phyloP scores from a whole-genome alignment of 2,329 filamentous ascomycete species.

The Neonectria punicea region DNA sequence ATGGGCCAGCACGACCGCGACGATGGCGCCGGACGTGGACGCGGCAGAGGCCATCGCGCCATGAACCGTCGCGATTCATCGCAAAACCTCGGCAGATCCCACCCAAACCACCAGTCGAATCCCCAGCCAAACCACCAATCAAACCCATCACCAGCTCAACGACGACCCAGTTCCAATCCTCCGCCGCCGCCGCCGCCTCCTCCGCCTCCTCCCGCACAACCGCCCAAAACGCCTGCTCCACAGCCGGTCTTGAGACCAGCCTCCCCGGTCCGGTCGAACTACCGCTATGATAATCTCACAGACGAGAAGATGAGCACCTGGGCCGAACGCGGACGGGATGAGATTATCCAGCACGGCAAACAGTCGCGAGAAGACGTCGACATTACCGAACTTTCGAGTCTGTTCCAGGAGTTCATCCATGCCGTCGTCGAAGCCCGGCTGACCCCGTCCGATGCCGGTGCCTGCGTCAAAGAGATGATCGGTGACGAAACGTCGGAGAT shows the following conservation, averaged over 20 bases:
- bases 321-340: conserved; percentile 72
- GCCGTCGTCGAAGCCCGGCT: conserved; percentile 78
- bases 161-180: conserved; percentile 34
- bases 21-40: conserved; percentile 58
- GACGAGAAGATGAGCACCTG: conserved; percentile 75
- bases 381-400: conserved; percentile 71
- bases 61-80: conserved; percentile 64
- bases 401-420: conserved; percentile 88
- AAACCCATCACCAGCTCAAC: conserved; percentile 37
- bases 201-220: conserved; percentile 32
- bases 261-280: conserved; percentile 58
- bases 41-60: conserved; percentile 59
- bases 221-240: conserved; percentile 27
- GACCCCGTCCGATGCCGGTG: conserved; percentile 74
- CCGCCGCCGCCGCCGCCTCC: conserved; percentile 39
- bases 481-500: conserved; percentile 63
- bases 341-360: conserved; percentile 72
- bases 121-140: conserved; percentile 10
- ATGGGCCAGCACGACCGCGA: conserved; percentile 69
- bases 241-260: conserved; percentile 42
- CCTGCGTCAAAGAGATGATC: conserved; percentile 78
- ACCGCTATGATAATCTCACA: conserved; percentile 81
- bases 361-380: conserved; percentile 76
- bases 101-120: conserved; percentile 12
- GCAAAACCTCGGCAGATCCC: conserved; percentile 45